A percentile compares a stretch with the other conserved stretches of the same genome.
Conservation (phyloP, 768 basidiomycete genomes). For the Rhodosporidiobolus sp. region DNA sequence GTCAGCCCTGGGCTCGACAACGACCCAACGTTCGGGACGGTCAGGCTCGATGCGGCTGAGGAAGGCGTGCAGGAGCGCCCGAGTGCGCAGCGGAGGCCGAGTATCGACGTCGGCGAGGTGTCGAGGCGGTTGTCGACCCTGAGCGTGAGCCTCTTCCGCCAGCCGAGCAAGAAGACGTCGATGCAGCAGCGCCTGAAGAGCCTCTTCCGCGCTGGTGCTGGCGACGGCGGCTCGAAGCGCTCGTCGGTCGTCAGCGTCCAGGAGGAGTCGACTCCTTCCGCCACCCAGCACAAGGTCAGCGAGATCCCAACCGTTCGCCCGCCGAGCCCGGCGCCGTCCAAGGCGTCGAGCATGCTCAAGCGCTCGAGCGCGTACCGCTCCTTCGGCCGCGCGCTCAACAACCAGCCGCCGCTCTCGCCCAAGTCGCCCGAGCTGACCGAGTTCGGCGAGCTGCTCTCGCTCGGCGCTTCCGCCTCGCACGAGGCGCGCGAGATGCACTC, state of each 20-base stretch:
- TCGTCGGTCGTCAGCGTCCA: background rate
- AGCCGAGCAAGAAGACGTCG: background rate
- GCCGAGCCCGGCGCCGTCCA: constrained; percentile 2
- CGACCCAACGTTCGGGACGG: background rate
- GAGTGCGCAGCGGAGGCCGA: background rate
- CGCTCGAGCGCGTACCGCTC: constrained; percentile 24
- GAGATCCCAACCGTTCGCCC: background rate
- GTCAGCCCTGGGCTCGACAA: too few relatives aligned
- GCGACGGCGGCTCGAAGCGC: background rate
- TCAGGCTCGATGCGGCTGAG: too few relatives aligned
- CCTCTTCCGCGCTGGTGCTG: background rate
- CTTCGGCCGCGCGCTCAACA: constrained; percentile 10
- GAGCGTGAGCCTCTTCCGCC: background rate
- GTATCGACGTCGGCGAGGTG: background rate
- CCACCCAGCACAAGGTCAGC: background rate
- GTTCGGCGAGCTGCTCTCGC: constrained; percentile 7
- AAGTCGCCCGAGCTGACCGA: constrained; percentile 1
- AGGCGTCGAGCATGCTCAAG: constrained; percentile 1
- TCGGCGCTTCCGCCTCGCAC: background rate
- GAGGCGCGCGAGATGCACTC: background rate
- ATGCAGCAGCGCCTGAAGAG: constrained; percentile 10
- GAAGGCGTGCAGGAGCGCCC: too few relatives aligned
- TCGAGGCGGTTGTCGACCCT: background rate
- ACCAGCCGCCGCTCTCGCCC: background rate
- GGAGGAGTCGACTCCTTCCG: background rate